These are phyloP conservation scores for Myochromella boudieri DNA, from an alignment of 768 basidiomycete genomes.

Conservation along the genomic window DNA sequence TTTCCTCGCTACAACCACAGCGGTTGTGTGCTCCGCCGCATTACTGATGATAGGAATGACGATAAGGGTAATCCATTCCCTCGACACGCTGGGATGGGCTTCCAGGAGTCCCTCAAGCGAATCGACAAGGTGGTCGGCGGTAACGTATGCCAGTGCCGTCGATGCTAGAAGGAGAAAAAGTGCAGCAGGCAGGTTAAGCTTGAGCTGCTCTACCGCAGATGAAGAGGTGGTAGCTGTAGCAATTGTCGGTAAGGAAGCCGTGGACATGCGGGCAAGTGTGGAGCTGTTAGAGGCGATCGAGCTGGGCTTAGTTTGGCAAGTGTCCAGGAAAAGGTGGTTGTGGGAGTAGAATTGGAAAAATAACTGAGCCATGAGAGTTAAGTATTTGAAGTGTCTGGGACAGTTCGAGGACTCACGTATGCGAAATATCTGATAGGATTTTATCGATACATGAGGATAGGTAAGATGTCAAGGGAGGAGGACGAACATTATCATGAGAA, in stretches of 20 bases:
- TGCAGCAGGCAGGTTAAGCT: constrained; percentile 35
- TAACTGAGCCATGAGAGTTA: constrained; percentile 33
- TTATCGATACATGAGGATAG: constrained; percentile 2
- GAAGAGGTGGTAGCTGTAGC: constrained; percentile 13
- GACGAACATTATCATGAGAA: constrained; percentile 43
- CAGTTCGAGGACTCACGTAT: constrained; percentile 18
- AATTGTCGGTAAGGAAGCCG: constrained; percentile 24
- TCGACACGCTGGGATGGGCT: constrained; percentile 36
- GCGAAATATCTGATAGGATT: constrained; percentile 24
- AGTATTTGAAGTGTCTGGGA: neutral
- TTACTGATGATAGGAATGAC: constrained; percentile 43
- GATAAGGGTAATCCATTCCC: constrained; percentile 46
- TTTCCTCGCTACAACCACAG: constrained; percentile 40
- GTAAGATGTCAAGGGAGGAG: neutral
- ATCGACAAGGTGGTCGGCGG: constrained; percentile 39
- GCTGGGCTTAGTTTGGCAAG: constrained; percentile 23
- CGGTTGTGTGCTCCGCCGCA: constrained; percentile 41
- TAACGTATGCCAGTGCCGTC: constrained; percentile 40
- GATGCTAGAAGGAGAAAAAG: constrained; percentile 29
- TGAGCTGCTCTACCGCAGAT: constrained; percentile 25
- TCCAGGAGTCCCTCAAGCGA: constrained; percentile 40
- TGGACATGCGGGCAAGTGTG: constrained; percentile 18
- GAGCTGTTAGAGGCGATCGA: constrained; percentile 17
- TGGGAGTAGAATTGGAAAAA: constrained; percentile 58
- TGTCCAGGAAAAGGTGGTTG: constrained; percentile 42